Evolutionary conservation across 179 eudicot species (phyloP), one percentile per base, ranked within the genome.

Genomic region (Amaranthus tricolor): DNA sequence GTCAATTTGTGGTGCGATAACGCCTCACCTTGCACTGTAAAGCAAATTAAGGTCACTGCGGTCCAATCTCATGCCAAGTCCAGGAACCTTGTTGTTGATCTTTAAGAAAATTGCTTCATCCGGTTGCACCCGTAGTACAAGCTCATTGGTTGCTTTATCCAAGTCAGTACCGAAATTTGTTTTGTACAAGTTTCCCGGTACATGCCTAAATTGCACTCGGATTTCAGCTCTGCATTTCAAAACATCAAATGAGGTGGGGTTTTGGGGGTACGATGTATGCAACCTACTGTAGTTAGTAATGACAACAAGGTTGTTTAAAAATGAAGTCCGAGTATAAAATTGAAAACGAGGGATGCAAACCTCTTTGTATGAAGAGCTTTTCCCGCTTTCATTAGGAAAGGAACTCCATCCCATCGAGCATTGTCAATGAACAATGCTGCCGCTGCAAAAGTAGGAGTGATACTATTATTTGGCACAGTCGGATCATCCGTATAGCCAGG

Each of bases 391-490:
- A 94, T 94, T 21, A 94, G 79, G 80, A 94, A 94, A 66, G 98
- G 98, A 49, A 94, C 98, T 43, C 98, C 98, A 78, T 94, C 98
- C 98, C 98, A 94, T 62, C 98, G 81, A 52, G 98, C 96, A 83
- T 94, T 94, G 66, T 90, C 81, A 8, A 94, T 90, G 79, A 87
- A 89, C 59, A 94, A 77, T 16, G 97, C 96, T 6, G 95, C 91
- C 15, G 96, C 98, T 74, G 90, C 91, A 76, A 88, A 94, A 20
- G 98, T 91, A 6, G 98, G 97, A 69, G 94, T 91, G n/a, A 84
- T 50, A 71, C 94, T 89, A 66, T 82, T 68, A 44, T 85, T 89
- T 17, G 94, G 88, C 77, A 91, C 96, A 16, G 88, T 88, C 44
- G 94, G 94, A 80, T 91, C 96, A 77, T 91, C 96, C 1, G 85